Conservation (phyloP, 2,329 filamentous ascomycete species). For the Rhinocladiella mackenziei region DNA sequence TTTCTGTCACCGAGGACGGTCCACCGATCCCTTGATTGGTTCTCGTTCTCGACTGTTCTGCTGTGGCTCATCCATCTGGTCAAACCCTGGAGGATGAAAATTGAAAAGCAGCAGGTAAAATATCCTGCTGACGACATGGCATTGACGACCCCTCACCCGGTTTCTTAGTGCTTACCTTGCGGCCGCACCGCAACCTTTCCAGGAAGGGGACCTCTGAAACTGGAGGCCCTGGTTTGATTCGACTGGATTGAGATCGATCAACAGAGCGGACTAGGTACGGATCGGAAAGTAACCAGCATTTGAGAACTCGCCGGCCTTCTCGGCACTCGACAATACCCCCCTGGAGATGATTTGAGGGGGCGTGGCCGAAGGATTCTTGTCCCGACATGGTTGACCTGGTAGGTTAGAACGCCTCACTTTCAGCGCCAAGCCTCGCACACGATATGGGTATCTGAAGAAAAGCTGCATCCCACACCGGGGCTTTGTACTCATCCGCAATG, state of each 20-base stretch:
- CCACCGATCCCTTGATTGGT: conserved; percentile 11
- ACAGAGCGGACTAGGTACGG: conserved; percentile 6
- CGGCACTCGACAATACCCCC: too few species aligned
- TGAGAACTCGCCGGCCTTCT: too few species aligned
- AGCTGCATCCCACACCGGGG: too few species aligned
- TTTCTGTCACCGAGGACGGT: too few species aligned
- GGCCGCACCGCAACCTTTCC: conserved; percentile 10
- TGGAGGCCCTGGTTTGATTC: conserved; percentile 5
- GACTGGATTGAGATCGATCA: conserved; percentile 18
- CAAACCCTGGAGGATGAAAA: conserved; percentile 5
- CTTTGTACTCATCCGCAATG: too few species aligned
- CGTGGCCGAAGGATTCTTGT: too few species aligned
- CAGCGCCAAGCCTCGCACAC: too few species aligned
- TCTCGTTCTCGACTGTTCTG: conserved; percentile 9
- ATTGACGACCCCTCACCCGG: conserved; percentile 16
- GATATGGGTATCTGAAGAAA: too few species aligned
- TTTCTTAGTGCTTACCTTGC: conserved; percentile 22
- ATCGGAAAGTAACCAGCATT: conserved; percentile 19
- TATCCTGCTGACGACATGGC: conserved; percentile 15
- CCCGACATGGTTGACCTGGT: too few species aligned
- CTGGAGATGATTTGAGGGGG: not conserved
- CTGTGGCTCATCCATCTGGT: conserved; percentile 1
- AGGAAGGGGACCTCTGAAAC: conserved; percentile 13
- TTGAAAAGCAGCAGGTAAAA: conserved; percentile 9
- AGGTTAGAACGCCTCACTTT: not conserved